Percentiles rank a stretch among this genome's conserved stretches.
Evolutionary conservation across 805 yeast species (phyloP).

Genomic region (Martiniozyma abietophila): DNA sequence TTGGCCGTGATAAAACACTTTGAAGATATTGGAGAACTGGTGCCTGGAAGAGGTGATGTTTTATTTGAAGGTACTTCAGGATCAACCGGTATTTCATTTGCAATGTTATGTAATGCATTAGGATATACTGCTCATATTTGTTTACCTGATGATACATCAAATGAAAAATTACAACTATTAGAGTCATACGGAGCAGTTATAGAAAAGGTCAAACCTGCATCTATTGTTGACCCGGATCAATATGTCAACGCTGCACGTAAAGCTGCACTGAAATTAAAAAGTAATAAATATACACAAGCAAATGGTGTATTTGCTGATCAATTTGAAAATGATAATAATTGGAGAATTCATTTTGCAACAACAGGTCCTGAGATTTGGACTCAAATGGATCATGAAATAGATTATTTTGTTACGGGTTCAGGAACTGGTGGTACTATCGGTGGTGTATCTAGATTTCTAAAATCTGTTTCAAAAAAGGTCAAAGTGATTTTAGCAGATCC

Average conservation of each 20-base stretch:
- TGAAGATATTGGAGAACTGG: constrained; percentile 48
- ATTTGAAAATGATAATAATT: constrained; percentile 86
- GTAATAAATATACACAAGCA: constrained; percentile 28
- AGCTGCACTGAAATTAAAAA: constrained; percentile 46
- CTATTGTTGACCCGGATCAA: constrained; percentile 88
- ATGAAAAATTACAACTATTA: constrained; percentile 68
- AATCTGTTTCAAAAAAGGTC: constrained; percentile 34
- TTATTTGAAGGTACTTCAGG: constrained; percentile 96
- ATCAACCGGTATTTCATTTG: constrained; percentile 91
- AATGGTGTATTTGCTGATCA: constrained; percentile 88
- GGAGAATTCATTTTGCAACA: constrained; percentile 71
- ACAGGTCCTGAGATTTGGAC: constrained; percentile 91
- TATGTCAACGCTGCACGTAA: constrained; percentile 81
- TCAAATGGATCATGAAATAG: constrained; percentile 59
- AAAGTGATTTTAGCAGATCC: constrained; percentile 80
- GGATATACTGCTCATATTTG: constrained; percentile 93
- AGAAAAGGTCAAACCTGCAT: constrained; percentile 86
- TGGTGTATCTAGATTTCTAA: constrained; percentile 78
- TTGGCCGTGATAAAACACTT: constrained; percentile 67
- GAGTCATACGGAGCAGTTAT: constrained; percentile 71
- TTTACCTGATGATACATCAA: constrained; percentile 86
- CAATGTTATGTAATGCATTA: constrained; percentile 77
- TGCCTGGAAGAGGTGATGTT: constrained; percentile 55
- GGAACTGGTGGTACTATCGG: constrained; percentile 97
- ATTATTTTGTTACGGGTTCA: constrained; percentile 80